Conservation (phyloP, 805 yeast species). For the Blastobotrys chiropterorum region DNA sequence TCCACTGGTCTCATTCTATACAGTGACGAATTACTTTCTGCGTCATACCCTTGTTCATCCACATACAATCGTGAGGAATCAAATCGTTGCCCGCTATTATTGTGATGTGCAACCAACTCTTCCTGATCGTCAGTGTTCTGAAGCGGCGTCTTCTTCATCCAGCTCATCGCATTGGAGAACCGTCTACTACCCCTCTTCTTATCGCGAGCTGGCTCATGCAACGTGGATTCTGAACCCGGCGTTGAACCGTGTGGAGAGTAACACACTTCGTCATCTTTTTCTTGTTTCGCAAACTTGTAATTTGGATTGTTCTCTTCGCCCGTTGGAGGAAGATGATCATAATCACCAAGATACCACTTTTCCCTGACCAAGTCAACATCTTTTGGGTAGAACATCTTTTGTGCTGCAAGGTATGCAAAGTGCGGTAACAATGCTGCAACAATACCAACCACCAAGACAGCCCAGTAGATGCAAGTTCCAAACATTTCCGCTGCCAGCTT, state of each 20-base stretch:
- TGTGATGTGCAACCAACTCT: background rate
- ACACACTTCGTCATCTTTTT: background rate
- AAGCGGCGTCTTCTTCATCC: background rate
- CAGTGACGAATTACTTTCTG: background rate
- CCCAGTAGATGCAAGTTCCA: conserved; percentile 63
- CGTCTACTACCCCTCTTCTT: background rate
- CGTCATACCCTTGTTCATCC: background rate
- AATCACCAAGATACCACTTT: conserved; percentile 31
- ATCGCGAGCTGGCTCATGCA: background rate
- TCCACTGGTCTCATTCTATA: conserved; percentile 2
- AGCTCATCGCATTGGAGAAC: background rate
- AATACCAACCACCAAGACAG: conserved; percentile 49
- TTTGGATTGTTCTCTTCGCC: background rate
- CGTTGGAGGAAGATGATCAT: conserved; percentile 12
- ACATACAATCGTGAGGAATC: background rate
- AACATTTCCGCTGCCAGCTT: conserved; percentile 57
- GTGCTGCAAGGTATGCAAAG: conserved; percentile 44
- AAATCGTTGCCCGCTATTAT: background rate
- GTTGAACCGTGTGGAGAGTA: conserved; percentile 4
- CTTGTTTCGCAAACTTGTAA: background rate
- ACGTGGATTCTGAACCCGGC: conserved; percentile 3
- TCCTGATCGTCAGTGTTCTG: background rate
- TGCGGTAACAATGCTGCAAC: conserved; percentile 56
- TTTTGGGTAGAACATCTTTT: conserved; percentile 48
- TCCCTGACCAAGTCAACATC: conserved; percentile 73